Evolutionary conservation across 2,329 filamentous ascomycete species (phyloP), one percentile per base, ranked within the genome.

Genomic region (Mollisia scopiformis): DNA sequence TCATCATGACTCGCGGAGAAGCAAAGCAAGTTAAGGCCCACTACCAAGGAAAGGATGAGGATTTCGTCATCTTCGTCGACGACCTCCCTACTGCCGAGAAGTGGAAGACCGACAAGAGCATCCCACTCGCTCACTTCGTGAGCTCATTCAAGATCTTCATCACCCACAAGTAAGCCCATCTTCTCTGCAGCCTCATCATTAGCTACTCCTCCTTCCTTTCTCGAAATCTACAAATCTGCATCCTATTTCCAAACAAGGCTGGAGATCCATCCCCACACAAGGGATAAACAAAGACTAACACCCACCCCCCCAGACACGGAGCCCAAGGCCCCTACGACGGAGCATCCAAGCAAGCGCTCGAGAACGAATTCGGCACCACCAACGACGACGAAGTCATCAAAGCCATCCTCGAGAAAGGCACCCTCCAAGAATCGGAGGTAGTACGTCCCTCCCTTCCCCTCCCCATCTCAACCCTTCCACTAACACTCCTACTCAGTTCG

Each of bases 101-200:
- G 76, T 98, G 94, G 94, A 87, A 88, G 81, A 80, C 75, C 4
- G 94, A 98, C 81, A 88, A 86, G 74, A 88, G 84, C 30, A 80
- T 95, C 30, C 90, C 95, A 37, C 80, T 98, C 51, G 84, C 91
- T 1, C 88, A 97, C 72, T 93, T 99, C 59, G 84, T 98, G 58
- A 92, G 88, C 61, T 84, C 90, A 7, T 98, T 92, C 83, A 91
- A 96, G 83, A 83, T 99, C 73, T 96, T 97, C 73, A 81, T 90
- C 46, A 96, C 93, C 35, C 91, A 96, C 81, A 90, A 89, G 93
- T 97, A 84, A 80, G 90, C 81, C 27, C 14, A 28, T 61, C 31
- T 57, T 39, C 33, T 58, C 55, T n/a, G n/a, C 53, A 58, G 43
- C 54, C 31, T 59, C 57, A 58, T 10, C 19, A 33, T 58, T 16